Evolutionary conservation across 192 early-diverging fungal genomes (phyloP).

Genomic region (Cetraspora pellucida): DNA sequence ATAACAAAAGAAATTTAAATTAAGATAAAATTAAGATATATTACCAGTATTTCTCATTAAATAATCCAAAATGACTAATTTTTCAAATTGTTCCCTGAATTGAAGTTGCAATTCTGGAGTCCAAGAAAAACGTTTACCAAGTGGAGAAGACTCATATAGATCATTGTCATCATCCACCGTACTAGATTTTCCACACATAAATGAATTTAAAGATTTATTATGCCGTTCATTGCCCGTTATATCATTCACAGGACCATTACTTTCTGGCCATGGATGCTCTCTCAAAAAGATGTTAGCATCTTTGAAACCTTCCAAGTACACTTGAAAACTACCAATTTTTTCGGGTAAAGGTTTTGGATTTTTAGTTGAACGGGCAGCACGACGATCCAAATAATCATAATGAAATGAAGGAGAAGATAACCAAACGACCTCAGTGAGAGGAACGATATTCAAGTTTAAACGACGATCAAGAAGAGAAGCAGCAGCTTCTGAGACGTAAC

Average conservation of each 20-base stretch:
- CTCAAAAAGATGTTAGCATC: slow-evolving; percentile 85
- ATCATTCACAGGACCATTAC: slow-evolving; percentile 1
- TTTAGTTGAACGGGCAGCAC: slow-evolving; percentile 41
- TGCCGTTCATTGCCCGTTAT: slow-evolving; percentile 20
- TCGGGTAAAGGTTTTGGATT: slow-evolving; percentile 62
- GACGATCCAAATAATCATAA: slow-evolving; percentile 67
- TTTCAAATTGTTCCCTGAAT: slow-evolving; percentile 73
- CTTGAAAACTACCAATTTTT: slow-evolving; percentile 85
- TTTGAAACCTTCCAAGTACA: slow-evolving; percentile 78
- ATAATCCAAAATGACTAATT: slow-evolving; percentile 84
- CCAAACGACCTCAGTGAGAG: slow-evolving; percentile 75
- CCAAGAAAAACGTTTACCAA: slow-evolving; percentile 47
- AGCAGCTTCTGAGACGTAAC: slow-evolving; percentile 88
- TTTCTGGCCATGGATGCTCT: slow-evolving; percentile 57
- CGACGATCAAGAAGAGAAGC: slow-evolving; percentile 78
- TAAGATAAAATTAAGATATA: slow-evolving; percentile 39
- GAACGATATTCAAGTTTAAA: slow-evolving; percentile 79
- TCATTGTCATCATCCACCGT: slow-evolving; percentile 8
- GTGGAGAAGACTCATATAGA: slow-evolving; percentile 17
- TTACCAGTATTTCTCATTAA: slow-evolving; percentile 89
- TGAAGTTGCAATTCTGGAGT: slow-evolving; percentile 51
- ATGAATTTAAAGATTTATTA: slow-evolving; percentile 1
- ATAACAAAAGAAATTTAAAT: no score
- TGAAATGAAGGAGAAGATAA: slow-evolving; percentile 77
- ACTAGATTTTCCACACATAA: background rate